A percentile compares a stretch with the other conserved stretches of the same genome.
These are phyloP conservation scores for Diaporthe sp. DNA, from an alignment of 2,329 filamentous ascomycete species.

Conservation along the genomic window DNA sequence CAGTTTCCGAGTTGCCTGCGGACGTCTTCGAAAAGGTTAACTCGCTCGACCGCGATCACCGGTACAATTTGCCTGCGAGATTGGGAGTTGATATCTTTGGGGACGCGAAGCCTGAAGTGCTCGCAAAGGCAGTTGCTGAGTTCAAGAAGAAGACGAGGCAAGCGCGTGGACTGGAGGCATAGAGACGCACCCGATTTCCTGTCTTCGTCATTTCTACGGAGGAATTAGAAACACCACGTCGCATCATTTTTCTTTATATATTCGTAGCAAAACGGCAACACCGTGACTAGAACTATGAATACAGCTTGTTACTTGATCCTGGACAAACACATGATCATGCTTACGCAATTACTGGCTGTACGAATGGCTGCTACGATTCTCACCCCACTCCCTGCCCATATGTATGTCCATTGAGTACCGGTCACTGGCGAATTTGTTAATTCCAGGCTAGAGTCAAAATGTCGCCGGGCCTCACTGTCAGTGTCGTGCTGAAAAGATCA, in stretches of 20 bases:
- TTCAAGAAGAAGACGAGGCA: conserved; percentile 41
- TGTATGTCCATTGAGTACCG: neutral
- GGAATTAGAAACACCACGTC: neutral
- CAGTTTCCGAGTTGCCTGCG: conserved; percentile 40
- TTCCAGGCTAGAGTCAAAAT: neutral
- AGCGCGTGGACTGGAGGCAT: conserved; percentile 34
- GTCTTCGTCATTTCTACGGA: neutral
- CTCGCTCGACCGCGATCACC: conserved; percentile 38
- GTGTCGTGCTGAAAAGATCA: neutral
- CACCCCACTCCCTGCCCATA: too few relatives aligned
- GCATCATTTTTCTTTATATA: neutral
- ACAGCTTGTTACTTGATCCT: neutral
- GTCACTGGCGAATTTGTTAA: neutral
- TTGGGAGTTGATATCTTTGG: conserved; percentile 41
- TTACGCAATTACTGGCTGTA: neutral
- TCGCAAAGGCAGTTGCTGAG: conserved; percentile 40
- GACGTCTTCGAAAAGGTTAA: conserved; percentile 35
- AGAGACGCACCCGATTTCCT: neutral
- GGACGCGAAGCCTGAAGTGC: conserved; percentile 39
- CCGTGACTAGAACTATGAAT: neutral
- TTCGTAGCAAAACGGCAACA: neutral
- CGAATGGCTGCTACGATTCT: neutral
- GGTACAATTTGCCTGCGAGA: conserved; percentile 39
- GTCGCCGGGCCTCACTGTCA: neutral
- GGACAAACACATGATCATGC: neutral